Conservation (phyloP, 768 basidiomycete species). For the Cystofilobasidium ferigula region DNA sequence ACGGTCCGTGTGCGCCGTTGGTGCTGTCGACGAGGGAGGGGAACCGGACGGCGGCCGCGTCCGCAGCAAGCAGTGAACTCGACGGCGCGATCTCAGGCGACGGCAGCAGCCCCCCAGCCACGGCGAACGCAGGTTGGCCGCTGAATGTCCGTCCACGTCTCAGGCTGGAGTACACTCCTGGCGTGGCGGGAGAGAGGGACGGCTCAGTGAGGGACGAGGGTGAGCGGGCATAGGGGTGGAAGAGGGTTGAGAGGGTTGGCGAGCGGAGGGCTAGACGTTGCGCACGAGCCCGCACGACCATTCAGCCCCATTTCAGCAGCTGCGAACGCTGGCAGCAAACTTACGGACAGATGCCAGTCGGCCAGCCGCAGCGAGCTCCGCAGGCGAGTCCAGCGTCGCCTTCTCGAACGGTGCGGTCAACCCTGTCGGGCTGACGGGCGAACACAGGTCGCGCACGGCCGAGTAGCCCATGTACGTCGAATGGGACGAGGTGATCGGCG, state of each 20-base stretch:
- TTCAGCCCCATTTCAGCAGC: neutral
- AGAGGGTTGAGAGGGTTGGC: neutral
- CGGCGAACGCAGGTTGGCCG: neutral
- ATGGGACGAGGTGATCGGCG: neutral
- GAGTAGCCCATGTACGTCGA: constrained; percentile 1
- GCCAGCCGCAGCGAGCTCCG: neutral
- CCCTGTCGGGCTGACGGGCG: neutral
- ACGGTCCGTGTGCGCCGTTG: too few relatives aligned
- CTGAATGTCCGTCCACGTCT: too few relatives aligned
- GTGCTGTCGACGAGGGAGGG: neutral
- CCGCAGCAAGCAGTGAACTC: neutral
- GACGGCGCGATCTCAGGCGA: neutral
- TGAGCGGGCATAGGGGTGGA: neutral
- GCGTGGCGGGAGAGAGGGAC: neutral
- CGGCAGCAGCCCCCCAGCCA: neutral
- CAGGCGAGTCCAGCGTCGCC: neutral
- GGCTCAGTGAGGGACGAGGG: neutral
- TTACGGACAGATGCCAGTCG: neutral
- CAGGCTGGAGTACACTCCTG: too few relatives aligned
- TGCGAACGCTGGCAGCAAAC: neutral
- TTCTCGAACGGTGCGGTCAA: neutral
- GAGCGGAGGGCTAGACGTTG: neutral
- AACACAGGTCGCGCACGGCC: too few relatives aligned
- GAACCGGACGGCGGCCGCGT: neutral
- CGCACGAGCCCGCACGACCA: too few relatives aligned